A percentile compares a stretch with the other conserved stretches of the same genome.
Conservation (phyloP, 108 stramenopile genomes). For the Conticribra guillardii region DNA sequence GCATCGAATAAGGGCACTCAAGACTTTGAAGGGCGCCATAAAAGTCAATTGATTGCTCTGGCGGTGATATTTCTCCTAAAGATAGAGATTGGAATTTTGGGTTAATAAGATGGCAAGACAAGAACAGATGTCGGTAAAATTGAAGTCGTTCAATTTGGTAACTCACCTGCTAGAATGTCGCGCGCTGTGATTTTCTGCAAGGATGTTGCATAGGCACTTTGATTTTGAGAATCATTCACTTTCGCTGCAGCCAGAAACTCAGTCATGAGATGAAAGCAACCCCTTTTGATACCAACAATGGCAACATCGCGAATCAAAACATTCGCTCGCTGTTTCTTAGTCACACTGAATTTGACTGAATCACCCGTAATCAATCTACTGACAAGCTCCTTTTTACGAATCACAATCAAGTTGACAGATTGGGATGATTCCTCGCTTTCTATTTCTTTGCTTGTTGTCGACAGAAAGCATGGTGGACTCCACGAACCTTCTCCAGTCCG, state of each 20-base stretch:
- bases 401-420: conserved; percentile 34
- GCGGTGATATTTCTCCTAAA: conserved; percentile 37
- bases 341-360: conserved; percentile 32
- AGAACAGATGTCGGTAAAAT: too few relatives aligned
- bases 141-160: too few relatives aligned
- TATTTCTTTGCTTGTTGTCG: conserved; percentile 9
- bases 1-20: conserved; percentile 50
- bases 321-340: conserved; percentile 34
- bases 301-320: conserved; percentile 43
- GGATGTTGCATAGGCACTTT: conserved; percentile 29
- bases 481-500: conserved; percentile 39
- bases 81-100: neutral
- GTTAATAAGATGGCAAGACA: too few relatives aligned
- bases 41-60: conserved; percentile 52
- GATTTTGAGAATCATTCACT: conserved; percentile 36
- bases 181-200: conserved; percentile 24
- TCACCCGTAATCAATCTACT: conserved; percentile 26
- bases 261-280: conserved; percentile 22
- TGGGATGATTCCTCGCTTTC: conserved; percentile 6
- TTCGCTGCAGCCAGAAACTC: conserved; percentile 36
- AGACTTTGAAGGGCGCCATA: conserved; percentile 54
- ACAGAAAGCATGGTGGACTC: conserved; percentile 49
- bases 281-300: conserved; percentile 24
- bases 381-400: conserved; percentile 42
- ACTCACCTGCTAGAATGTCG: conserved; percentile 39